These are phyloP conservation scores for Globisporangium splendens DNA, from an alignment of 352 stramenopile genomes.

Conservation along the genomic window DNA sequence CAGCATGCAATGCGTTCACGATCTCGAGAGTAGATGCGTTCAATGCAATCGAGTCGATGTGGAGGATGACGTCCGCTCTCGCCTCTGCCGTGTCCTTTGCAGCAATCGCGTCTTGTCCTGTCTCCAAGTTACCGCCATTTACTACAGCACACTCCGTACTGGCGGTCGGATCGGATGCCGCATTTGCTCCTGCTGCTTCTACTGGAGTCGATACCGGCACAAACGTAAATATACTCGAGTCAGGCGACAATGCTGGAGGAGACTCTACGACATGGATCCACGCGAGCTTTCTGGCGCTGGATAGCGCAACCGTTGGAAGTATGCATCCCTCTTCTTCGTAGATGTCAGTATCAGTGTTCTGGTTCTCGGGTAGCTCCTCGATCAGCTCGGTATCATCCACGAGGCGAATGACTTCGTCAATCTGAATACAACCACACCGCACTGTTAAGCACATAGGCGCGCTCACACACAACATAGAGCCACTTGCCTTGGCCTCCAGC, in stretches of 20 bases:
- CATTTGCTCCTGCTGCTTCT: neutral
- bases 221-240: slow-evolving; percentile 59
- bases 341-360: neutral
- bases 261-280: slow-evolving; percentile 32
- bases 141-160: no score
- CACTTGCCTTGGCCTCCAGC: no score
- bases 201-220: slow-evolving; percentile 4
- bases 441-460: neutral
- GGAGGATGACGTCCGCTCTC: slow-evolving; percentile 11
- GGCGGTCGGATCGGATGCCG: neutral
- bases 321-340: no score
- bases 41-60: slow-evolving; percentile 13
- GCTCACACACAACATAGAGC: no score
- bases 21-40: slow-evolving; percentile 12
- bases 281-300: slow-evolving; percentile 26
- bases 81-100: no score
- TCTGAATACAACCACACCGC: neutral
- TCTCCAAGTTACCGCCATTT: no score
- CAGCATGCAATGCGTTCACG: slow-evolving; percentile 33
- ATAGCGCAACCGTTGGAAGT: no score
- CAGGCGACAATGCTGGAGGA: slow-evolving; percentile 4
- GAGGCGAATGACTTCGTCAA: slow-evolving; percentile 18
- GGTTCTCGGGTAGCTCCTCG: neutral
- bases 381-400: slow-evolving; percentile 32
- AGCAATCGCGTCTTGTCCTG: neutral